phyloP scores from a whole-genome alignment of 495 filamentous ascomycete genomes.

The Tuber aestivum region DNA sequence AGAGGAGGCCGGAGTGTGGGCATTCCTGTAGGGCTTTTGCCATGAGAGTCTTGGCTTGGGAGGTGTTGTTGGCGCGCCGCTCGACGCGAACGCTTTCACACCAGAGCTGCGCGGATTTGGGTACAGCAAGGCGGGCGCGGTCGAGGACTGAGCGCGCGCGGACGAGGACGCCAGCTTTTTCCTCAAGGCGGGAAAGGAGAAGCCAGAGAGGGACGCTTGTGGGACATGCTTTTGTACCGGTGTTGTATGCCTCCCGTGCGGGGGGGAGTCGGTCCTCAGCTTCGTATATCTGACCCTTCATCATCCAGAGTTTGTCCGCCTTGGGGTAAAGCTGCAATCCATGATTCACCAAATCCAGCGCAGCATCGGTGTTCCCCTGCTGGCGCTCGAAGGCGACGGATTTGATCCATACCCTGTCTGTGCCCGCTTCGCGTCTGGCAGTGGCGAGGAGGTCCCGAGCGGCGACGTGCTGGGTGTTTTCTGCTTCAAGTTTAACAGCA shows the following conservation, averaged over 20 bases:
- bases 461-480: slow-evolving; percentile 70
- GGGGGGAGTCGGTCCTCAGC: slow-evolving; percentile 66
- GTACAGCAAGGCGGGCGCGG: slow-evolving; percentile 74
- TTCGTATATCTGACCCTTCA: slow-evolving; percentile 97
- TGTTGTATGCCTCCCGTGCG: slow-evolving; percentile 84
- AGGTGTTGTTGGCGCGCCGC: slow-evolving; percentile 73
- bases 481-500: slow-evolving; percentile 89
- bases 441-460: slow-evolving; percentile 73
- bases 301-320: slow-evolving; percentile 89
- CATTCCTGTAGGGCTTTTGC: slow-evolving; percentile 85
- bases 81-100: slow-evolving; percentile 88
- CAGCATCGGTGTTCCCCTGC: slow-evolving; percentile 66
- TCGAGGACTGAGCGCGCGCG: slow-evolving; percentile 91
- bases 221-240: slow-evolving; percentile 78
- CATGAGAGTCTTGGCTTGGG: slow-evolving; percentile 84
- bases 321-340: slow-evolving; percentile 82
- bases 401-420: slow-evolving; percentile 95
- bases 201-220: slow-evolving; percentile 83
- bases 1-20: slow-evolving; percentile 81
- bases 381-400: slow-evolving; percentile 86
- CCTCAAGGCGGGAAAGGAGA: slow-evolving; percentile 78
- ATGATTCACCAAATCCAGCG: slow-evolving; percentile 79
- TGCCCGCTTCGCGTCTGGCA: slow-evolving; percentile 78
- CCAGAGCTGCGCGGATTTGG: slow-evolving; percentile 80
- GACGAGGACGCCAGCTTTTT: slow-evolving; percentile 73